A percentile compares a stretch with the other conserved stretches of the same genome.
These are phyloP conservation scores for Schwanniomyces vanrijiae DNA, from an alignment of 805 yeast genomes.

Conservation along the genomic window DNA sequence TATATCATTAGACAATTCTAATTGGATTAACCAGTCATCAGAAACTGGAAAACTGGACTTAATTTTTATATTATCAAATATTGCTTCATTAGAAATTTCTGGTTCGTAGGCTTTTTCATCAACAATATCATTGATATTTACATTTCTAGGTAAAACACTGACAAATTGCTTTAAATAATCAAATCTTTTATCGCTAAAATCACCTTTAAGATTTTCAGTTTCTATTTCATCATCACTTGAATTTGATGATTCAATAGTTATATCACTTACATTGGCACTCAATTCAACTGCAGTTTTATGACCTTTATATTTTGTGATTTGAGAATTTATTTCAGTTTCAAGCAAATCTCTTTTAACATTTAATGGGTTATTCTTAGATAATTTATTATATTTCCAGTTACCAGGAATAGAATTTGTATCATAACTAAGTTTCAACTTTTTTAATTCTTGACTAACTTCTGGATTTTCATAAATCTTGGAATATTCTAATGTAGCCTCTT, in stretches of 20 bases:
- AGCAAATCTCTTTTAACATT: constrained; percentile 29
- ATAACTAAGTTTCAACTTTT: constrained; percentile 29
- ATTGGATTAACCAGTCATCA: constrained; percentile 64
- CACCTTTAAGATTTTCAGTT: neutral
- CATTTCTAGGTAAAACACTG: constrained; percentile 29
- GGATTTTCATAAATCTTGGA: constrained; percentile 31
- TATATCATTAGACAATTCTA: constrained; percentile 51
- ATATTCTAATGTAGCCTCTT: constrained; percentile 33
- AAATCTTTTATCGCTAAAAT: constrained; percentile 16
- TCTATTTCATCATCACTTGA: constrained; percentile 10
- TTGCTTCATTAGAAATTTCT: constrained; percentile 42
- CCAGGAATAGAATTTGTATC: constrained; percentile 38
- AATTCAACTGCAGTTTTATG: constrained; percentile 20
- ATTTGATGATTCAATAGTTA: constrained; percentile 28
- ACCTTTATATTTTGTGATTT: constrained; percentile 21
- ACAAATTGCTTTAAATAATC: constrained; percentile 37
- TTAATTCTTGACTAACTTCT: constrained; percentile 29
- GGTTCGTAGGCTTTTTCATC: constrained; percentile 74
- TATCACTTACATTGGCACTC: constrained; percentile 29
- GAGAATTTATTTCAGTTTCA: constrained; percentile 27
- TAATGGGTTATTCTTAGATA: constrained; percentile 19
- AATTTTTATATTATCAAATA: constrained; percentile 35
- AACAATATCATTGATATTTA: constrained; percentile 40
- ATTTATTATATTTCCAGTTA: constrained; percentile 26
- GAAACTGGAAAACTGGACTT: constrained; percentile 50